Evolutionary conservation across 768 basidiomycete genomes (phyloP), one percentile per base, ranked within the genome.

Genomic region (Boletus patriciae): DNA sequence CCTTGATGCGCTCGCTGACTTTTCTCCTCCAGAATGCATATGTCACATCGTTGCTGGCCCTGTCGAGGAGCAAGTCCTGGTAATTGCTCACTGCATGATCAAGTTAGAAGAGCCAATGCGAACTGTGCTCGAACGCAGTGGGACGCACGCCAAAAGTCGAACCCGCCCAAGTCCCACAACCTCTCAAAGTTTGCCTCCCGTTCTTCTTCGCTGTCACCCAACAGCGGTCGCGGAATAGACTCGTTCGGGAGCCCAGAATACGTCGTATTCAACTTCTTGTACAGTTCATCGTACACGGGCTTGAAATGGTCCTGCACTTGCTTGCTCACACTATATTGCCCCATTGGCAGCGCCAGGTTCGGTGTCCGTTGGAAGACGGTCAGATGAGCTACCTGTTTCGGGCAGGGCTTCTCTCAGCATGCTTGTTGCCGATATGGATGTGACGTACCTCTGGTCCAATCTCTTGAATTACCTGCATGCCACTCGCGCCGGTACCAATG

Each of bases 361-460:
- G 62, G 57, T 0, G 62, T 63, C 9, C 57, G 61, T 33, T 63
- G 57, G 31, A 63, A 63, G 3, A 62, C 54, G 21, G 57, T 63
- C 40, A 59, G 15, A 23, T 63, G 54, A 0, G 29, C 44, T 6
- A 63, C 57, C 61, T 63, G 16, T 15, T 27, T 4, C 29, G 25
- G 25, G 36, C 10, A 10, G 31, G 9, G 29, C 6, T 10, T 6
- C 1, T 23, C 12, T 57, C 43, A n/a, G 33, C 16, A 0, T 15
- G 8, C 3, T 50, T 12, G 4, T 40, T 13, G 18, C n/a, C 4
- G n/a, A 25, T 12, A 31, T 13, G 25, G 43, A 34, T 0, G 15
- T 18, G 36, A 38, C 62, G 23, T 21, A 63, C 62, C 19, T 59
- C 47, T 31, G 47, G 48, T 23, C 62, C 62, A 15, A 63, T 38